Percentiles rank a stretch among this genome's conserved stretches.
These are phyloP conservation scores for Phytophthora nicotianae DNA, from an alignment of 352 stramenopile genomes.

Conservation along the genomic window DNA sequence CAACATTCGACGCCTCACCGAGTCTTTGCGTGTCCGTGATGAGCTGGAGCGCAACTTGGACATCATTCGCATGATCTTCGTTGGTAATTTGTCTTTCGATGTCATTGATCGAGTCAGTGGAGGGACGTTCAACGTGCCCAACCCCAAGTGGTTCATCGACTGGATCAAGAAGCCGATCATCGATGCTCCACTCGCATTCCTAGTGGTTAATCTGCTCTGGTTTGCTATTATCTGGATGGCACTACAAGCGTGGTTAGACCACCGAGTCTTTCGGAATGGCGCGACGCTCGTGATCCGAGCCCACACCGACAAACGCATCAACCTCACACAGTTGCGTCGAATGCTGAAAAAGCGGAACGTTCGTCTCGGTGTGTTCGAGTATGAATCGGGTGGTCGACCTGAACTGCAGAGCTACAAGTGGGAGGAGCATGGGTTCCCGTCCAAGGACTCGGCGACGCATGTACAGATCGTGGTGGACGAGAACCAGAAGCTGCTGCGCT, in stretches of 20 bases:
- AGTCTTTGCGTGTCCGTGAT: conserved; percentile 67
- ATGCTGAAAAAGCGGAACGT: conserved; percentile 51
- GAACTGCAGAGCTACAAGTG: conserved; percentile 86
- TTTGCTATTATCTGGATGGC: conserved; percentile 68
- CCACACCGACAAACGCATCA: conserved; percentile 67
- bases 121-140: conserved; percentile 90
- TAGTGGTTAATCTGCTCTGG: conserved; percentile 81
- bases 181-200: conserved; percentile 64
- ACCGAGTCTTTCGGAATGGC: conserved; percentile 63
- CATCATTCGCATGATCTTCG: conserved; percentile 93
- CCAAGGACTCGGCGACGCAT: conserved; percentile 75
- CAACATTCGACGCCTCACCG: conserved; percentile 88
- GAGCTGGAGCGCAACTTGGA: conserved; percentile 75
- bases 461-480: conserved; percentile 83
- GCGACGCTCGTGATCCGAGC: conserved; percentile 92
- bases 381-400: conserved; percentile 31
- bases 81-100: conserved; percentile 94
- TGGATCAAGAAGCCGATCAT: conserved; percentile 78
- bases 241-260: conserved; percentile 50
- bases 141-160: conserved; percentile 83
- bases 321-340: conserved; percentile 44
- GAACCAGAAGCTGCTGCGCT: conserved; percentile 60
- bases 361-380: conserved; percentile 43
- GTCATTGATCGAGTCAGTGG: conserved; percentile 95
- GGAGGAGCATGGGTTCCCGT: conserved; percentile 87